phyloP scores from a whole-genome alignment of 1,284 basidiomycete genomes.

The Rhodotorula mucilaginosa region DNA sequence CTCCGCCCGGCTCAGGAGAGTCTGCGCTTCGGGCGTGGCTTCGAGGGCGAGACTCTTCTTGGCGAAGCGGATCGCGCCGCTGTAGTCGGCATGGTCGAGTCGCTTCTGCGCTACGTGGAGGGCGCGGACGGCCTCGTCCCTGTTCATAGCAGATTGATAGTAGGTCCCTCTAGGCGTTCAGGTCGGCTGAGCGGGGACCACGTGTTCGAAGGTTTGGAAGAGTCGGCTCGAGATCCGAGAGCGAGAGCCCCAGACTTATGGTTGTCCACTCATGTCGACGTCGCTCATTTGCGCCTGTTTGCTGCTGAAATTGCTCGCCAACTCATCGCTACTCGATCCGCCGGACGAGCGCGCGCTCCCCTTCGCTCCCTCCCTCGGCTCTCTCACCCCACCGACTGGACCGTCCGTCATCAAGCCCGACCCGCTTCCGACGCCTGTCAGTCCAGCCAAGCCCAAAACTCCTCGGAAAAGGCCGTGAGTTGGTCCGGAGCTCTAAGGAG shows the following conservation, averaged over 20 bases:
- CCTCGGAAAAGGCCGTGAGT: neutral
- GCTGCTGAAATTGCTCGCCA: neutral
- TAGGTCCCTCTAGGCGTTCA: neutral
- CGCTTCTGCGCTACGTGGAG: slow-evolving; percentile 30
- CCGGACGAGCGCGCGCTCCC: neutral
- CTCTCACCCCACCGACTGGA: neutral
- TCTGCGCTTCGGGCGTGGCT: slow-evolving; percentile 71
- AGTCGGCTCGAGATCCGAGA: neutral
- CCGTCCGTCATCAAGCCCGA: neutral
- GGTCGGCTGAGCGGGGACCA: neutral
- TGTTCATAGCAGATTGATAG: slow-evolving; percentile 6
- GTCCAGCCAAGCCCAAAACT: neutral
- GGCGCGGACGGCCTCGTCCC: slow-evolving; percentile 25
- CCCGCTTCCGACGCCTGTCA: neutral
- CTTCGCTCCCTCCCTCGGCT: neutral
- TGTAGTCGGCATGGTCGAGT: slow-evolving; percentile 15
- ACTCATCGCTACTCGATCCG: neutral
- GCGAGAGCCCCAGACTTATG: too few relatives aligned
- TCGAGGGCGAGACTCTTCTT: slow-evolving; percentile 84
- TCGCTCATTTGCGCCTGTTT: slow-evolving; percentile 3
- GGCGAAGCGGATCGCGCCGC: slow-evolving; percentile 75
- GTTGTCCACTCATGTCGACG: neutral
- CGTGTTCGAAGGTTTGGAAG: neutral
- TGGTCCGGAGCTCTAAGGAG: too few relatives aligned
- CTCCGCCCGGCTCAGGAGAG: slow-evolving; percentile 49